Evolutionary conservation across 495 filamentous ascomycete species (phyloP), one percentile per base, ranked within the genome.

Genomic region (Penicillium pancosmium): DNA sequence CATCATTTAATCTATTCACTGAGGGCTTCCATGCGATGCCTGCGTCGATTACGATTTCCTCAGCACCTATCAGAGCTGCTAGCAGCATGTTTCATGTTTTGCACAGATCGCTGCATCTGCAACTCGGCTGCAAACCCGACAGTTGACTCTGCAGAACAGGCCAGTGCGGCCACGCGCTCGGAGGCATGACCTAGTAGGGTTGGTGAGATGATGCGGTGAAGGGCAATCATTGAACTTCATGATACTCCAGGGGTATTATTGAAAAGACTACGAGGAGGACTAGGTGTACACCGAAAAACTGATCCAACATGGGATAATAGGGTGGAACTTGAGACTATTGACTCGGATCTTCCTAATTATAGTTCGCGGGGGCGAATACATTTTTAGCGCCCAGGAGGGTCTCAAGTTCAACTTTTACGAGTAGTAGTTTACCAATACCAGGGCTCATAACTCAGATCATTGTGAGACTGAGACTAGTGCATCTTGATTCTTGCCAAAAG

Each of bases 1-100:
- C 60, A 35, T 15, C 2, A 18, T 23, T 18, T 33, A 43, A 57
- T 63, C 51, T 53, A 59, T n/a, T n/a, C 19, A 23, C 48, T 41
- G 8, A 18, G 33, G 25, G 54, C 44, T 62, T 62, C 34, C 52
- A 60, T 54, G 56, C 50, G 41, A 59, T 43, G 44, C 52, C 43
- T 56, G 56, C 52, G 33, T 43, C 49, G 21, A 56, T 50, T 19
- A 44, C 51, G 36, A 59, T 55, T 18, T 36, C 34, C n/a, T 48
- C 18, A 0, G 38, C 43, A n/a, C 61, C 61, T 63, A 60, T 63
- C 53, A 50, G 23, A 13, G 25, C n/a, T 18, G 31, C 31, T 25
- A 35, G 49, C 11, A 12, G 16, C 23, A 25, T 0, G 46, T 48
- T 48, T 48, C 46, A 48, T 48, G 11, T 48, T 27, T 48, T 13